Evolutionary conservation across 2,329 filamentous ascomycete genomes (phyloP).

Genomic region (Aspergillus uvarum): DNA sequence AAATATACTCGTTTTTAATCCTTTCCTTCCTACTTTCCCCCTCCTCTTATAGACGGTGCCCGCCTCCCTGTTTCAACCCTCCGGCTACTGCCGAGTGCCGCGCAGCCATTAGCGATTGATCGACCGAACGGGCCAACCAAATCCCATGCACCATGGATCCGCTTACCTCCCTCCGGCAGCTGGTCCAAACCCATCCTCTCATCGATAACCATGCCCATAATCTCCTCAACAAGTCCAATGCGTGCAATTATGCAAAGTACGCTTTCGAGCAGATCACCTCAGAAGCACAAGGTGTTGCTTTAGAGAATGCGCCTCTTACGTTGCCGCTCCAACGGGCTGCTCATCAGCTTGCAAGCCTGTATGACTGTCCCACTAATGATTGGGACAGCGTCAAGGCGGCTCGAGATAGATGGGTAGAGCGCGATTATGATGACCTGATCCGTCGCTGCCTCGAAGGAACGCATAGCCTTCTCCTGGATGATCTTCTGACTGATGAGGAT

Average conservation of each 20-base stretch:
- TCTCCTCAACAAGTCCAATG: constrained; percentile 36
- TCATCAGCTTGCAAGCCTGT: constrained; percentile 64
- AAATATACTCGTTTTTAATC: not conserved
- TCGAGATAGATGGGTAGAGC: constrained; percentile 48
- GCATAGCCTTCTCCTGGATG: constrained; percentile 74
- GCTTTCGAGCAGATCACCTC: constrained; percentile 65
- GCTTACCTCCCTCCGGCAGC: constrained; percentile 33
- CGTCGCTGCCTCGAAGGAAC: constrained; percentile 68
- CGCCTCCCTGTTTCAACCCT: not conserved
- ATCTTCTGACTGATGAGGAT: constrained; percentile 62
- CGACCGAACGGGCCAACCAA: constrained; percentile 7
- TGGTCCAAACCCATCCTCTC: constrained; percentile 43
- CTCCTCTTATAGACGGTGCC: not conserved
- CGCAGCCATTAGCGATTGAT: constrained; percentile 2
- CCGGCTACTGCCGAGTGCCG: not conserved
- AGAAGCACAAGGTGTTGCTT: constrained; percentile 69
- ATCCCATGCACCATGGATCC: constrained; percentile 22
- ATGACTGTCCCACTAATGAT: constrained; percentile 59
- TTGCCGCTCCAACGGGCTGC: constrained; percentile 70
- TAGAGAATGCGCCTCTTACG: constrained; percentile 61
- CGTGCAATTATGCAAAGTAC: constrained; percentile 35
- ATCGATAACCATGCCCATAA: constrained; percentile 53
- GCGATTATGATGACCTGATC: constrained; percentile 58
- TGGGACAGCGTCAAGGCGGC: constrained; percentile 59
- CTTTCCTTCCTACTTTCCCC: not conserved